Conservation (phyloP, 2,329 filamentous ascomycete species). For the Septoria linicola region DNA sequence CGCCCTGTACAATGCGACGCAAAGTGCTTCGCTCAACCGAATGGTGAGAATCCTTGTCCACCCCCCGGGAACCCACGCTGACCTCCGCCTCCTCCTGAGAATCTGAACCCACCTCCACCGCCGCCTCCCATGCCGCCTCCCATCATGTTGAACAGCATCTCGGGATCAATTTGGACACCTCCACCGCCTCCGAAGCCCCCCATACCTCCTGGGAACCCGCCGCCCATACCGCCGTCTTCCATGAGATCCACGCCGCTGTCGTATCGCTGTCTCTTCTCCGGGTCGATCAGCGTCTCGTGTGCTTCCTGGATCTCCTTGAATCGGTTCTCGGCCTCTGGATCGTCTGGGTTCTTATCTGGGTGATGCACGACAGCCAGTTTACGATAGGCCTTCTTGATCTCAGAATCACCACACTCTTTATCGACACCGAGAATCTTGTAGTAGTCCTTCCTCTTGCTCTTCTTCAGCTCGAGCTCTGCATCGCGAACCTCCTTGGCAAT, state of each 20-base stretch:
- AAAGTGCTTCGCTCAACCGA: slow-evolving; percentile 13
- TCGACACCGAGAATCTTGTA: slow-evolving; percentile 92
- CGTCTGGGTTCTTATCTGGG: slow-evolving; percentile 94
- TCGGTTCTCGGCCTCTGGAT: slow-evolving; percentile 77
- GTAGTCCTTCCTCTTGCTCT: slow-evolving; percentile 95
- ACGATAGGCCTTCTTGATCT: slow-evolving; percentile 96
- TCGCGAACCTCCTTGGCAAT: slow-evolving; percentile 82
- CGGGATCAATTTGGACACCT: slow-evolving; percentile 63
- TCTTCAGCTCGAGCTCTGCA: slow-evolving; percentile 94
- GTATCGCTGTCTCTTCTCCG: slow-evolving; percentile 88
- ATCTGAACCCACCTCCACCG: slow-evolving; percentile 44
- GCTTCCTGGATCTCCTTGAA: slow-evolving; percentile 99
- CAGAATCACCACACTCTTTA: slow-evolving; percentile 77
- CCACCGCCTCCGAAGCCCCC: slow-evolving; percentile 42
- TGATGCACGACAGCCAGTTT: slow-evolving; percentile 93
- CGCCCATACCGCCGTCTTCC: slow-evolving; percentile 53
- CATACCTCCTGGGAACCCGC: slow-evolving; percentile 48
- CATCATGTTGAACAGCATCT: slow-evolving; percentile 83
- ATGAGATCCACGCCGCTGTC: slow-evolving; percentile 90
- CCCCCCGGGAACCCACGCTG: slow-evolving; percentile 15
- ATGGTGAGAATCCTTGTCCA: slow-evolving; percentile 22
- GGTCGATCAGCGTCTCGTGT: slow-evolving; percentile 91
- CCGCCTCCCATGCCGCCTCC: slow-evolving; percentile 58
- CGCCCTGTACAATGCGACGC: too few species aligned
- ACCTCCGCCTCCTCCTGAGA: slow-evolving; percentile 25